Percentiles rank a stretch among this genome's conserved stretches.
Evolutionary conservation across 441 rosid species (phyloP).

Genomic region (Isatis lusitanica): DNA sequence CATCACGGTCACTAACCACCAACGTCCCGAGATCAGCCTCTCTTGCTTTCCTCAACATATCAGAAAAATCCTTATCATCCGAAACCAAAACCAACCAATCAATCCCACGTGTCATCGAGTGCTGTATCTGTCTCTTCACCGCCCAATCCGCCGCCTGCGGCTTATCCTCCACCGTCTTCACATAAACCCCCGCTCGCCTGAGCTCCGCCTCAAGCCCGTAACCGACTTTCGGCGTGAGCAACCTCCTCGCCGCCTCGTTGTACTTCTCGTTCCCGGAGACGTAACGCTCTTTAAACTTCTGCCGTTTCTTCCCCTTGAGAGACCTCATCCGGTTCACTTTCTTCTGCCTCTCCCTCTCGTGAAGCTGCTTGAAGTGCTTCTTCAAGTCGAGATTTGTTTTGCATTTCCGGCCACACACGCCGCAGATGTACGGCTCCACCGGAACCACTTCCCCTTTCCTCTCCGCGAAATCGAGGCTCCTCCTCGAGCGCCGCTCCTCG

Average conservation of each 20-base stretch:
- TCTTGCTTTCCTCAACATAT: conserved; percentile 74
- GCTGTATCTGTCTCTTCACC: conserved; percentile 84
- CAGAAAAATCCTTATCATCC: conserved; percentile 79
- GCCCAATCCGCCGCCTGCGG: conserved; percentile 99
- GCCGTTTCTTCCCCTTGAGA: conserved; percentile 79
- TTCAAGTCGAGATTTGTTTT: conserved; percentile 73
- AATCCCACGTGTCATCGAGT: conserved; percentile 79
- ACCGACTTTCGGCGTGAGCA: conserved; percentile 65
- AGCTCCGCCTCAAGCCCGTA: conserved; percentile 78
- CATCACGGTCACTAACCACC: conserved; percentile 71
- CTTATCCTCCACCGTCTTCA: conserved; percentile 85
- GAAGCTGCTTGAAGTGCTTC: conserved; percentile 87
- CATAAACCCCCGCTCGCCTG: conserved; percentile 76
- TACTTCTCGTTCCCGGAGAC: conserved; percentile 75
- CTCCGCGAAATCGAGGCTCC: conserved; percentile 61
- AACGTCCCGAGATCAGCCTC: conserved; percentile 79
- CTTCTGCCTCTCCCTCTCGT: conserved; percentile 84
- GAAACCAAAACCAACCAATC: conserved; percentile 88
- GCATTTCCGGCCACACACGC: conserved; percentile 85
- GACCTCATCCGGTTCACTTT: conserved; percentile 75
- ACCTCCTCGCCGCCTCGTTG: conserved; percentile 66
- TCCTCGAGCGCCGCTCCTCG: conserved; percentile 66
- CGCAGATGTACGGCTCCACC: conserved; percentile 51
- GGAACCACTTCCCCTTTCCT: conserved; percentile 52
- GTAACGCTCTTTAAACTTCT: conserved; percentile 65